A percentile compares a stretch with the other conserved stretches of the same genome.
Evolutionary conservation across 768 basidiomycete species (phyloP).

Genomic region (Hirschioporus abietinus): DNA sequence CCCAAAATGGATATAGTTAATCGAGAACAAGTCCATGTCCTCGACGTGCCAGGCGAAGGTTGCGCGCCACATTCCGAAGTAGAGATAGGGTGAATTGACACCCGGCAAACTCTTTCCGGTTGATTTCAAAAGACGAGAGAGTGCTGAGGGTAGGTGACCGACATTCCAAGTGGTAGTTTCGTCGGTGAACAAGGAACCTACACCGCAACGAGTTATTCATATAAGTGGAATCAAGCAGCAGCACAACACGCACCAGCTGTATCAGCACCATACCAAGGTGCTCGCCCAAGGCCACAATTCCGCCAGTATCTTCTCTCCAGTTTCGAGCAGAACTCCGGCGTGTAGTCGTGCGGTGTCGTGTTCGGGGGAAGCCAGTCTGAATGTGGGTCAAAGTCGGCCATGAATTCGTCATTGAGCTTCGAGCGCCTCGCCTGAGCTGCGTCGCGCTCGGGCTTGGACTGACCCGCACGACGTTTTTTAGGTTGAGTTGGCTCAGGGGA

Average conservation of each 20-base stretch:
- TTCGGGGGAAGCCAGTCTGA: conserved; percentile 76
- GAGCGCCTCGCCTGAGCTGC: conserved; percentile 45
- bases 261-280: conserved; percentile 99
- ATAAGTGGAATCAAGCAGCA: conserved; percentile 3
- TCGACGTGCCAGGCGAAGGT: conserved; percentile 99
- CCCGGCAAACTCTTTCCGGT: conserved; percentile 70
- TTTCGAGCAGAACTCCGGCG: conserved; percentile 78
- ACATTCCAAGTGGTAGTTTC: conserved; percentile 89
- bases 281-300: conserved; percentile 78
- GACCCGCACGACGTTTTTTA: conserved; percentile 38
- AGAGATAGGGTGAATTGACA: conserved; percentile 95
- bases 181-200: conserved; percentile 68
- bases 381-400: conserved; percentile 66
- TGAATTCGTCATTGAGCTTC: conserved; percentile 46
- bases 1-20: conserved; percentile 98
- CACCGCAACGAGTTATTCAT: too few species aligned
- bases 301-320: conserved; percentile 92
- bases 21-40: conserved; percentile 98
- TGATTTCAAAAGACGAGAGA: conserved; percentile 72
- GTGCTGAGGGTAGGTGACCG: conserved; percentile 80
- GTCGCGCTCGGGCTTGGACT: conserved; percentile 36
- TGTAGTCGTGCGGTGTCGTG: conserved; percentile 74
- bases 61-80: conserved; percentile 99
- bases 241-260: conserved; percentile 61
- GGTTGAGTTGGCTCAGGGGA: conserved; percentile 3